Percentiles rank a stretch among this genome's conserved stretches.
These are phyloP conservation scores for Cylindrotheca closterium DNA, from an alignment of 108 stramenopile genomes.

Conservation along the genomic window DNA sequence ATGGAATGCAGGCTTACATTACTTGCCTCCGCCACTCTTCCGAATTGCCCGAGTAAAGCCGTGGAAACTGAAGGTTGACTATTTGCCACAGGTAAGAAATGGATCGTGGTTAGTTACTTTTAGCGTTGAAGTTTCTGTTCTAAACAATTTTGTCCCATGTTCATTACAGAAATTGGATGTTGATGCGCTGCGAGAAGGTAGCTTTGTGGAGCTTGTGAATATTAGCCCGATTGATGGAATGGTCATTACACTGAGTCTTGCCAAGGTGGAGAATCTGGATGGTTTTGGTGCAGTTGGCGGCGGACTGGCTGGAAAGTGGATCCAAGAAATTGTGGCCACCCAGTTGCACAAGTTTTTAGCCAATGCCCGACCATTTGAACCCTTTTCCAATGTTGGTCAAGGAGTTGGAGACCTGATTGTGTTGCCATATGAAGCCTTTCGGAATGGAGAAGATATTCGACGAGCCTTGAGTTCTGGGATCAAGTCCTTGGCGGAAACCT, in stretches of 20 bases:
- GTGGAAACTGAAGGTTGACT: conserved; percentile 86
- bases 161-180: conserved; percentile 64
- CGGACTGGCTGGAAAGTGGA: conserved; percentile 56
- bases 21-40: conserved; percentile 59
- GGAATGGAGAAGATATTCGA: conserved; percentile 47
- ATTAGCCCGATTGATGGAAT: conserved; percentile 81
- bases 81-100: conserved; percentile 21
- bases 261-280: conserved; percentile 46
- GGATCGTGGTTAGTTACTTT: background rate
- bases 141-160: background rate
- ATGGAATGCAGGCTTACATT: conserved; percentile 24
- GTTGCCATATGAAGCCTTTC: conserved; percentile 66
- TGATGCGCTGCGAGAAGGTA: conserved; percentile 67
- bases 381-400: conserved; percentile 60
- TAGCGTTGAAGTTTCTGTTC: background rate
- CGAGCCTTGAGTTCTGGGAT: conserved; percentile 59
- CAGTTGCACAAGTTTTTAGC: conserved; percentile 87
- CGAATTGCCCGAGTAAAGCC: conserved; percentile 57
- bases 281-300: conserved; percentile 74
- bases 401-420: conserved; percentile 67
- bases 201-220: conserved; percentile 79
- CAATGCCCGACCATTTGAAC: conserved; percentile 69
- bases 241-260: conserved; percentile 68
- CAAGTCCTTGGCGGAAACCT: conserved; percentile 61
- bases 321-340: conserved; percentile 76